Evolutionary conservation across 2,329 filamentous ascomycete species (phyloP).

Genomic region (Neodidymelliopsis sp.): DNA sequence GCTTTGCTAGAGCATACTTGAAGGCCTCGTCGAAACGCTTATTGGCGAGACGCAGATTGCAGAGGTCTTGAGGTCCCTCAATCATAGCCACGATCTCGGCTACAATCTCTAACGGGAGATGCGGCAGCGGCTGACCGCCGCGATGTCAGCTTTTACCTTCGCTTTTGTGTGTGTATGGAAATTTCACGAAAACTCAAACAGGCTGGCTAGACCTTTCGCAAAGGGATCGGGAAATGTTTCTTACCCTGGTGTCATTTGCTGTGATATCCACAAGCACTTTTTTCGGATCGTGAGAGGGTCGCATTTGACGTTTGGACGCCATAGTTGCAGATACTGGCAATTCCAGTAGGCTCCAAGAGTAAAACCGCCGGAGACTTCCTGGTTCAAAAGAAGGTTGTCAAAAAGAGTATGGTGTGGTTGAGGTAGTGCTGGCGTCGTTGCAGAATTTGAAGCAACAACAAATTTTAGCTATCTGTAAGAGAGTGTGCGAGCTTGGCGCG

Average conservation of each 20-base stretch:
- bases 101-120: slow-evolving; percentile 6
- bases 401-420: slow-evolving; percentile 4
- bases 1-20: neutral
- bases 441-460: neutral
- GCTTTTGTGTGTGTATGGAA: too few species aligned
- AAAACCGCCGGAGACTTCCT: neutral
- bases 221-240: neutral
- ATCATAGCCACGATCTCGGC: slow-evolving; percentile 1
- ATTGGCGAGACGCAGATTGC: slow-evolving; percentile 9
- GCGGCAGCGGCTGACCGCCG: slow-evolving; percentile 3
- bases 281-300: too few species aligned
- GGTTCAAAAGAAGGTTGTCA: slow-evolving; percentile 5
- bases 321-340: too few species aligned
- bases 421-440: neutral
- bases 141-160: slow-evolving; percentile 3
- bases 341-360: too few species aligned
- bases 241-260: slow-evolving; percentile 2
- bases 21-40: slow-evolving; percentile 1
- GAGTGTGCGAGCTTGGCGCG: slow-evolving; percentile 13
- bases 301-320: too few species aligned
- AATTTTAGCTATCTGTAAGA: neutral
- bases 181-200: neutral
- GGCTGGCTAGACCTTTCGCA: slow-evolving; percentile 1
- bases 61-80: slow-evolving; percentile 1
- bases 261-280: slow-evolving; percentile 1